Evolutionary conservation across 2,329 filamentous ascomycete genomes (phyloP).

Genomic region (Nannizziopsis barbatae): DNA sequence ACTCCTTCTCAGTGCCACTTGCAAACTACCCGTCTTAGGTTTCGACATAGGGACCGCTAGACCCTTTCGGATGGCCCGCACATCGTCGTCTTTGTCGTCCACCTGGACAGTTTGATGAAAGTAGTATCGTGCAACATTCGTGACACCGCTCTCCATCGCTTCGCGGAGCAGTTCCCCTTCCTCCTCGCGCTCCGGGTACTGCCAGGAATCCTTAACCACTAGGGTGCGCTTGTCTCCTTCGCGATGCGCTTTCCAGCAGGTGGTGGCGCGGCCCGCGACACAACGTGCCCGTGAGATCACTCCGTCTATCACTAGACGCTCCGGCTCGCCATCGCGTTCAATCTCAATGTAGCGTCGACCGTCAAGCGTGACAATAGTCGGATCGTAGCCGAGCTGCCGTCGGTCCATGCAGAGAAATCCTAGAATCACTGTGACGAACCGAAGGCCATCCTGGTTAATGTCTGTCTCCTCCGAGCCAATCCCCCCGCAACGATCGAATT

Average conservation of each 20-base stretch:
- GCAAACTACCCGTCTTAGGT: not conserved
- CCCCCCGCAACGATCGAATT: slow-evolving; percentile 38
- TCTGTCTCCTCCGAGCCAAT: slow-evolving; percentile 29
- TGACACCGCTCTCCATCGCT: slow-evolving; percentile 16
- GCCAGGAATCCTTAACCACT: slow-evolving; percentile 21
- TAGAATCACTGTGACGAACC: slow-evolving; percentile 7
- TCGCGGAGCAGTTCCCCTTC: no score
- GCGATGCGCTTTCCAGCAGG: slow-evolving; percentile 37
- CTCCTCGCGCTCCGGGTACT: slow-evolving; percentile 20
- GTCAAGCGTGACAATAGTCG: slow-evolving; percentile 26
- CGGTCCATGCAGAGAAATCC: slow-evolving; percentile 28
- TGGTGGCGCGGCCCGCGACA: slow-evolving; percentile 34
- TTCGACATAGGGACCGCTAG: slow-evolving; percentile 6
- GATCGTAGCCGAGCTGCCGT: slow-evolving; percentile 36
- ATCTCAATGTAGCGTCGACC: slow-evolving; percentile 8
- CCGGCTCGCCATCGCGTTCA: slow-evolving; percentile 17
- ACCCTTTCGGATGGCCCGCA: slow-evolving; percentile 16
- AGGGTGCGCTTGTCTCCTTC: slow-evolving; percentile 16
- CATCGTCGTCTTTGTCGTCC: slow-evolving; percentile 16
- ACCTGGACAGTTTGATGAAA: slow-evolving; percentile 19
- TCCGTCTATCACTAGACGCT: slow-evolving; percentile 34
- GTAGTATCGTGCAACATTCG: slow-evolving; percentile 22
- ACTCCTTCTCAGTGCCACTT: not conserved
- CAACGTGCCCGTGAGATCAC: slow-evolving; percentile 26
- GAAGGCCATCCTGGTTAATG: slow-evolving; percentile 11